Base-by-base conservation (phyloP, 768 basidiomycete species). In the Hygrocybe coccinea region DNA sequence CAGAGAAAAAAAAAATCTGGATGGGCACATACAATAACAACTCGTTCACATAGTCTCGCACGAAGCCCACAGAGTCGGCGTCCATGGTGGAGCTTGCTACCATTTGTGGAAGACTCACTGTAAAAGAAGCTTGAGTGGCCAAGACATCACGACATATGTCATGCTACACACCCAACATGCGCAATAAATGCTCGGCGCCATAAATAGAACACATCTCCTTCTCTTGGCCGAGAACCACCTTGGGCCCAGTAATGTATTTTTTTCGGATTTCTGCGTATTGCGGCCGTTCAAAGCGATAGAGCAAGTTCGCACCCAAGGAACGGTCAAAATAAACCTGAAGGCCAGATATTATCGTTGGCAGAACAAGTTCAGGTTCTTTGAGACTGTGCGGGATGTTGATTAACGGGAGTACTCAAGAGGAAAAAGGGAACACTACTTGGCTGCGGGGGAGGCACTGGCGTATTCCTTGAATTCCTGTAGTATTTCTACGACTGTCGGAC, bases 241-340 rank as follows among this genome's bases (percentile, higher is more conserved):
- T 79, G 47, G 78, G 84, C 1, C 87, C 89, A 6, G 89, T 91
- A 58, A 85, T 82, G 60, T 85, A 90, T 51, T 72, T 60, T 63
- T 86, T 84, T 43, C 89, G 81, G 21, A 91, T 79, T 47, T 87
- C 84, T 5, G 87, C 85, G 59, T 95, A 97, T 68, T 98, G 95
- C 5, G 84, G 83, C n/a, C 95, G 82, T 69, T 99, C 95, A 61
- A 95, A 94, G 17, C 93, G 86, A 66, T 98, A 99, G 3, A 98
- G 79, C 24, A 99, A 79, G 69, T 91, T 94, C 55, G 87, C 83
- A 4, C 95, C 89, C 1, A 91, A 79, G 0, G 92, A 86, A 33
- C 91, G 88, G 69, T 99, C 92, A 66, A 99, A 99, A 74, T 99
- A 98, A 44, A 89, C 79, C 49, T 85, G 82, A 10, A 98, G 77